phyloP scores from a whole-genome alignment of 2,329 filamentous ascomycete species.

The Dactylonectria macrodidyma region DNA sequence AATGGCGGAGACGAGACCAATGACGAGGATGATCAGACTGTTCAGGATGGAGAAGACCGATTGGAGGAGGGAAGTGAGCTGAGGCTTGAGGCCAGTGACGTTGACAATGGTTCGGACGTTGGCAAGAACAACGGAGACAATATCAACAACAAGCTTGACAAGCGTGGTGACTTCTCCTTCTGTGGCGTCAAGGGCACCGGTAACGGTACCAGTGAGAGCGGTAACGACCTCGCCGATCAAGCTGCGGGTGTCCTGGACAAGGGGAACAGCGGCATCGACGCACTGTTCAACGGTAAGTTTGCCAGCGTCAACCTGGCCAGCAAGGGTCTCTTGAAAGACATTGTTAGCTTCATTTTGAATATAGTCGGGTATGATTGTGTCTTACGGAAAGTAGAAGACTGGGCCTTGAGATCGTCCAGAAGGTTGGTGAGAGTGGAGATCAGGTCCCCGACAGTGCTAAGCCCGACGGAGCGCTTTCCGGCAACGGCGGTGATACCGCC shows the following conservation, averaged over 20 bases:
- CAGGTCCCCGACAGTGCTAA: neutral
- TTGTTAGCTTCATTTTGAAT: neutral
- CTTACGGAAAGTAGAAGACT: neutral
- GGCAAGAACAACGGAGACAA: neutral
- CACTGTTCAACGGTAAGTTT: neutral
- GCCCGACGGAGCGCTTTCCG: neutral
- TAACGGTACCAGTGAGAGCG: slow-evolving; percentile 3
- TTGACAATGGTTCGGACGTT: neutral
- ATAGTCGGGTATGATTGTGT: neutral
- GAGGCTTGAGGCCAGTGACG: slow-evolving; percentile 10
- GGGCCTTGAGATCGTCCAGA: neutral
- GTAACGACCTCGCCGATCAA: neutral
- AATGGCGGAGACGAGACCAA: neutral
- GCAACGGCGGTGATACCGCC: neutral
- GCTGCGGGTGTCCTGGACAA: neutral
- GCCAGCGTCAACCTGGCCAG: neutral
- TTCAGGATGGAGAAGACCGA: neutral
- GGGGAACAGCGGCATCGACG: neutral
- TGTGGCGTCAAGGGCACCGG: neutral
- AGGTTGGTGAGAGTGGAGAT: neutral
- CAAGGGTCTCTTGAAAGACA: neutral
- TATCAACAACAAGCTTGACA: slow-evolving; percentile 1
- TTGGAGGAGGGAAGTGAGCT: neutral
- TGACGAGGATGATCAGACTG: neutral
- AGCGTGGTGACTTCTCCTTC: neutral